Percentiles rank a stretch among this genome's conserved stretches.
Evolutionary conservation across 2,329 filamentous ascomycete genomes (phyloP).

Genomic region (Alternaria sp.): DNA sequence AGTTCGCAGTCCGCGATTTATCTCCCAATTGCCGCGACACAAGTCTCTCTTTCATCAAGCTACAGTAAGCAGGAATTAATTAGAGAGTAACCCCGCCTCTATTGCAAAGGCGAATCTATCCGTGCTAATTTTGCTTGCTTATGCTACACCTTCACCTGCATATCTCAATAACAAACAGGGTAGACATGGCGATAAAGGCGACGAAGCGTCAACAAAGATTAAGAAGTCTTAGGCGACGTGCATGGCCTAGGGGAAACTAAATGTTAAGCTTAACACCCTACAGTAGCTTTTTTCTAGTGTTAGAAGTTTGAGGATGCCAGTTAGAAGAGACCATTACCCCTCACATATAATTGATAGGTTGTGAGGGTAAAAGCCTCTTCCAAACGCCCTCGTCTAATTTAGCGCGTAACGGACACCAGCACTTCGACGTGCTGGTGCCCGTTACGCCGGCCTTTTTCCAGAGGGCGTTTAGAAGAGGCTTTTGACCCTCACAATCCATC

Average conservation of each 20-base stretch:
- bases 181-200: slow-evolving; percentile 3
- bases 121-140: neutral
- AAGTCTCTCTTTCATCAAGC: slow-evolving; percentile 1
- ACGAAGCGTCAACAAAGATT: slow-evolving; percentile 3
- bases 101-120: slow-evolving; percentile 5
- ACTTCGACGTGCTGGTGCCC: neutral
- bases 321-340: neutral
- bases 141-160: neutral
- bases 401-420: neutral
- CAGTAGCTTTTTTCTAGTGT: neutral
- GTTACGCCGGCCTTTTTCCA: neutral
- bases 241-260: neutral
- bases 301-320: neutral
- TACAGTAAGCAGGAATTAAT: neutral
- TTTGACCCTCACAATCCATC: too few relatives aligned
- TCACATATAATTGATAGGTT: neutral
- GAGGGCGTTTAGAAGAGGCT: too few relatives aligned
- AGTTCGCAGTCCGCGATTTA: slow-evolving; percentile 4
- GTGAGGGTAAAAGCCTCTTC: too few relatives aligned
- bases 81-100: neutral
- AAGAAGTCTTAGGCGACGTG: slow-evolving; percentile 3
- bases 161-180: slow-evolving; percentile 6
- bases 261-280: neutral
- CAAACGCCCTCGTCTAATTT: neutral
- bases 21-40: neutral